phyloP scores from a whole-genome alignment of 73 alveolate genomes.

The Diophrys appendiculata region DNA sequence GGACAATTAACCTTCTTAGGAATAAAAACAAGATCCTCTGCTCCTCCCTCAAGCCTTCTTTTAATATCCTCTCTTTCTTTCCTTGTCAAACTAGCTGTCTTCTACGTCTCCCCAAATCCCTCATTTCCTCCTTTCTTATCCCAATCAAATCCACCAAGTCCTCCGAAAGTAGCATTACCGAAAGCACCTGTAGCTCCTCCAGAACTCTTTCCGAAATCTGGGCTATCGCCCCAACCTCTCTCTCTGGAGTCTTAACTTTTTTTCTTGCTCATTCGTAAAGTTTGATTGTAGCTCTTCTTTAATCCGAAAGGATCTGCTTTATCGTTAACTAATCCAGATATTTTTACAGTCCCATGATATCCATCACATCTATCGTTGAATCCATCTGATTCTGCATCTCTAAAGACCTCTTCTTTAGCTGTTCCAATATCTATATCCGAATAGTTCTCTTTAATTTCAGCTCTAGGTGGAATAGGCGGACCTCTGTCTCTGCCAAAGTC shows the following conservation, averaged over 20 bases:
- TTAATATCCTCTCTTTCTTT: not conserved
- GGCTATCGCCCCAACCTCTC: no score
- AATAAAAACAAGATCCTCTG: slow-evolving; percentile 5
- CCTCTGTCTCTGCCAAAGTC: no score
- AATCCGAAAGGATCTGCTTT: not conserved
- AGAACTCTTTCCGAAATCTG: no score
- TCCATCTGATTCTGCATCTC: not conserved
- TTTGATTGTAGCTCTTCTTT: not conserved
- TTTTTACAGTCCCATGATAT: not conserved
- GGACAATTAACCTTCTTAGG: slow-evolving; percentile 36
- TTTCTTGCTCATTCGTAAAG: not conserved
- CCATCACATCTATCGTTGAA: not conserved
- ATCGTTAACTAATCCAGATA: not conserved
- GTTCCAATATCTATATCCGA: not conserved
- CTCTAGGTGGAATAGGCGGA: not conserved
- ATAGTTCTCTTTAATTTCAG: not conserved
- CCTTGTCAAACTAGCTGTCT: not conserved
- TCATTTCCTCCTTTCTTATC: no score
- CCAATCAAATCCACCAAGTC: no score
- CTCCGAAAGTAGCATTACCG: slow-evolving; percentile 1
- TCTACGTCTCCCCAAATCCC: no score
- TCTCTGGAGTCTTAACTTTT: not conserved
- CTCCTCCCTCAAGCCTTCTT: not conserved
- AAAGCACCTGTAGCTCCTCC: no score
- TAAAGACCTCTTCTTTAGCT: not conserved